These are phyloP conservation scores for Phaeotremella fagi DNA, from an alignment of 768 basidiomycete species.

Conservation along the genomic window DNA sequence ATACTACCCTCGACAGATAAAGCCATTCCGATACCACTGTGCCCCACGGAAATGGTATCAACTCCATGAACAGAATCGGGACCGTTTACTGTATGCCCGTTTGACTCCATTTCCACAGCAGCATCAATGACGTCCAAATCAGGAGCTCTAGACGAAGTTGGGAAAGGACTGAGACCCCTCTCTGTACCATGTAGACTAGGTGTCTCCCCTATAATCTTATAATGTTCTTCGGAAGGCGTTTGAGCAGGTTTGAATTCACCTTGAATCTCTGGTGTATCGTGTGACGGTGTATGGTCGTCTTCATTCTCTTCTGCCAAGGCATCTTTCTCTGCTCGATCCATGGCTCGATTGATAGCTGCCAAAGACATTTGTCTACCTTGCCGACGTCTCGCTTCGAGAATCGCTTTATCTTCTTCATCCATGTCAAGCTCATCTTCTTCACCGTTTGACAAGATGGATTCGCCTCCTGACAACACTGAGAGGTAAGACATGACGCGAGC, in stretches of 20 bases:
- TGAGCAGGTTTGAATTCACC: constrained; percentile 23
- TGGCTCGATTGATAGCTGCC: constrained; percentile 32
- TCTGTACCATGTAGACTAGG: background rate
- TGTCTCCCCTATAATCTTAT: constrained; percentile 21
- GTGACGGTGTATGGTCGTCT: background rate
- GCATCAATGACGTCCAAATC: background rate
- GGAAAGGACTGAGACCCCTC: background rate
- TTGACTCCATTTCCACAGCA: background rate
- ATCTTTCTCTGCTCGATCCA: constrained; percentile 11
- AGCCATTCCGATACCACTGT: background rate
- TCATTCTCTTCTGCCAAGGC: constrained; percentile 5
- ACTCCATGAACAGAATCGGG: constrained; percentile 7
- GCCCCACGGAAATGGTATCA: constrained; percentile 14
- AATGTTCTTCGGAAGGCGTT: constrained; percentile 30
- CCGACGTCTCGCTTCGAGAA: constrained; percentile 28
- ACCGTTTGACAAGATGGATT: constrained; percentile 2
- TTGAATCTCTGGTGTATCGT: constrained; percentile 5
- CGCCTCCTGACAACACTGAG: constrained; percentile 14
- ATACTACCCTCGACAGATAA: constrained; percentile 5
- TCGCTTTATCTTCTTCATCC: constrained; percentile 17
- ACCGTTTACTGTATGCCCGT: constrained; percentile 1
- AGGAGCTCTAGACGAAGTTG: background rate
- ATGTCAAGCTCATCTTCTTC: constrained; percentile 20
- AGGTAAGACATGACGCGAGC: constrained; percentile 30
- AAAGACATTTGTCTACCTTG: constrained; percentile 40